Evolutionary conservation across 2,329 filamentous ascomycete species (phyloP).

Genomic region (Epichloe elymi): DNA sequence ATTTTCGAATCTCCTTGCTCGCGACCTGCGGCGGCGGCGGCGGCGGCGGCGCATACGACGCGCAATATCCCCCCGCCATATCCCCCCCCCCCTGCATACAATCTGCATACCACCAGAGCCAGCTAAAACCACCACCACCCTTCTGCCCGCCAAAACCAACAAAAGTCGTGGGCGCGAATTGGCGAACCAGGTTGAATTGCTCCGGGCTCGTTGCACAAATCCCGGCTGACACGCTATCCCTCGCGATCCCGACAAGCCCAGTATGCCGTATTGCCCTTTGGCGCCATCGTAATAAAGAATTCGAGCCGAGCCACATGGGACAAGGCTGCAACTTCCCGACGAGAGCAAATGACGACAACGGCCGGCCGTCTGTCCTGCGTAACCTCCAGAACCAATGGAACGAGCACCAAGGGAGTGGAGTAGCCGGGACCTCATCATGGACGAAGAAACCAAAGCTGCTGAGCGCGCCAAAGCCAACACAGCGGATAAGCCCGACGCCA

Average conservation of each 20-base stretch:
- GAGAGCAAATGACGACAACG: constrained; percentile 18
- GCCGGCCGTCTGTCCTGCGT: constrained; percentile 17
- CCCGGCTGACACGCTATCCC: neutral
- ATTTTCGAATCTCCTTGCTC: no score
- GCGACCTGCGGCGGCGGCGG: no score
- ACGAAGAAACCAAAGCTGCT: constrained; percentile 17
- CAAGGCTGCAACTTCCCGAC: constrained; percentile 16
- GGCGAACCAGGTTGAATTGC: neutral
- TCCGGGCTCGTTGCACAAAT: neutral
- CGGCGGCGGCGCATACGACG: no score
- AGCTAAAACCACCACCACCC: neutral
- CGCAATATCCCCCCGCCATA: no score
- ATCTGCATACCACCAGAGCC: neutral
- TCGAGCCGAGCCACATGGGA: neutral
- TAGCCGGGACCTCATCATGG: constrained; percentile 19
- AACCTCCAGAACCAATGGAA: constrained; percentile 20
- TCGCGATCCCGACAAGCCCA: constrained; percentile 1
- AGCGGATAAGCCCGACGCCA: constrained; percentile 7
- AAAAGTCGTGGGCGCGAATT: neutral
- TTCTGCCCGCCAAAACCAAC: neutral
- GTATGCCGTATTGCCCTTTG: constrained; percentile 4
- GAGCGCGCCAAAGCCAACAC: constrained; percentile 18
- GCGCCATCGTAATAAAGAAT: constrained; percentile 1
- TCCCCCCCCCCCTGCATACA: no score
- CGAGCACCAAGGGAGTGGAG: constrained; percentile 15